Evolutionary conservation across 306 rosid genomes (phyloP).

Genomic region (Macrotyloma uniflorum): DNA sequence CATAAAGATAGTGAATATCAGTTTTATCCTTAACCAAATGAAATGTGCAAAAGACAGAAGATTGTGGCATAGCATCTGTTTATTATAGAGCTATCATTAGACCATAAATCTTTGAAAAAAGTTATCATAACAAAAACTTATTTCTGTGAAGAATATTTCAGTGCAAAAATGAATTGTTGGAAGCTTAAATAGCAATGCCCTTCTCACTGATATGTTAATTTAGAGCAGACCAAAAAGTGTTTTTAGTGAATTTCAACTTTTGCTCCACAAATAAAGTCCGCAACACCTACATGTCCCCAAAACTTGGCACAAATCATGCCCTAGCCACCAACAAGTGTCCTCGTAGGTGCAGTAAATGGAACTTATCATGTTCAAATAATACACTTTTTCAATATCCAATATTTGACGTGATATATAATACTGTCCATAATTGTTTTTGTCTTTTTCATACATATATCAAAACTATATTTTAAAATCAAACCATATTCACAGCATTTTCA

Average conservation of each 20-base stretch:
- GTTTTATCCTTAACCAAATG: neutral
- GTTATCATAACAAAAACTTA: too few species aligned
- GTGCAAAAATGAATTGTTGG: neutral
- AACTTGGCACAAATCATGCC: conserved; percentile 24
- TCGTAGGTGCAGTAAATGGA: neutral
- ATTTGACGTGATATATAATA: neutral
- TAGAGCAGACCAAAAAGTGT: neutral
- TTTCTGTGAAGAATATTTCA: too few species aligned
- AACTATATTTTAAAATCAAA: neutral
- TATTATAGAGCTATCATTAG: too few species aligned
- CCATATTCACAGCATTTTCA: neutral
- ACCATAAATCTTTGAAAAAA: too few species aligned
- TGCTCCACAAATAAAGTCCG: neutral
- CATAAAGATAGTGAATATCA: neutral
- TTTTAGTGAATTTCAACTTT: neutral
- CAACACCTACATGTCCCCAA: neutral
- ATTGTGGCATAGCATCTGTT: neutral
- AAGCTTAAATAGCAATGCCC: neutral
- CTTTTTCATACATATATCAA: neutral
- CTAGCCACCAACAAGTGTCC: conserved; percentile 2
- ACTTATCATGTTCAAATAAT: neutral
- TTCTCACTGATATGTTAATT: neutral
- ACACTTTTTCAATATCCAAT: neutral
- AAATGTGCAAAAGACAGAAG: neutral
- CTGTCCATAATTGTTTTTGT: neutral